These are phyloP conservation scores for Bruguiera sexangula DNA, from an alignment of 345 rosid species.

Conservation along the genomic window DNA sequence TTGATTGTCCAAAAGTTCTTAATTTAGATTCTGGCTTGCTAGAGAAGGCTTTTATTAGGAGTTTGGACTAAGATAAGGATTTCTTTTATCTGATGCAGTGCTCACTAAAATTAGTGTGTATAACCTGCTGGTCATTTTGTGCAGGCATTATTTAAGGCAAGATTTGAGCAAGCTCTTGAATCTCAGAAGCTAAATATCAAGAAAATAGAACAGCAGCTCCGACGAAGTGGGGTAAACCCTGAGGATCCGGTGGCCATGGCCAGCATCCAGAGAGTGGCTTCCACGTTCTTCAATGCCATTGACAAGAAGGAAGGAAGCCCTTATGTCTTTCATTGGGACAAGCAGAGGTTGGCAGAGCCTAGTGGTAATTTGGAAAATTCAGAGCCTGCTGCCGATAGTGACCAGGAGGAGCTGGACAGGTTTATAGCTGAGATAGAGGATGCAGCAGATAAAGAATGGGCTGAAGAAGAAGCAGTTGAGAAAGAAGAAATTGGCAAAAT, in stretches of 20 bases:
- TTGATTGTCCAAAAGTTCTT: background rate
- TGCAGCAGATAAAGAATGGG: conserved; percentile 96
- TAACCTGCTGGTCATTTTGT: conserved; percentile 7
- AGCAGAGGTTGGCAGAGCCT: conserved; percentile 26
- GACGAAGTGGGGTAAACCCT: conserved; percentile 82
- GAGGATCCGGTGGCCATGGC: conserved; percentile 99
- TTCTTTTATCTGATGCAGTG: background rate
- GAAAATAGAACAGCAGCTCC: conserved; percentile 85
- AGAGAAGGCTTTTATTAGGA: too few species aligned
- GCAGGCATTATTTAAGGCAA: conserved; percentile 96
- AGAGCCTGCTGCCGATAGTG: conserved; percentile 69
- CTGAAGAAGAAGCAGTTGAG: conserved; percentile 90
- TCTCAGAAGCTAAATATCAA: conserved; percentile 96
- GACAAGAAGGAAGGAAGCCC: conserved; percentile 95
- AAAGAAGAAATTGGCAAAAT: conserved; percentile 65
- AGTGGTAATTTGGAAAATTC: conserved; percentile 28
- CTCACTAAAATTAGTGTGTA: background rate
- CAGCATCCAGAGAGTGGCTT: conserved; percentile 92
- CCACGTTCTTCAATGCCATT: conserved; percentile 93
- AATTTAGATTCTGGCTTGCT: conserved; percentile 1
- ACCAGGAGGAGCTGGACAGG: conserved; percentile 88
- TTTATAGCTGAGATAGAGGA: conserved; percentile 93
- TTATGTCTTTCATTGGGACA: conserved; percentile 71
- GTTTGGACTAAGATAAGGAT: too few species aligned
- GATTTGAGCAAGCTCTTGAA: conserved; percentile 99